Evolutionary conservation across 2,329 filamentous ascomycete genomes (phyloP).

Genomic region (Diaporthe citriasiana): DNA sequence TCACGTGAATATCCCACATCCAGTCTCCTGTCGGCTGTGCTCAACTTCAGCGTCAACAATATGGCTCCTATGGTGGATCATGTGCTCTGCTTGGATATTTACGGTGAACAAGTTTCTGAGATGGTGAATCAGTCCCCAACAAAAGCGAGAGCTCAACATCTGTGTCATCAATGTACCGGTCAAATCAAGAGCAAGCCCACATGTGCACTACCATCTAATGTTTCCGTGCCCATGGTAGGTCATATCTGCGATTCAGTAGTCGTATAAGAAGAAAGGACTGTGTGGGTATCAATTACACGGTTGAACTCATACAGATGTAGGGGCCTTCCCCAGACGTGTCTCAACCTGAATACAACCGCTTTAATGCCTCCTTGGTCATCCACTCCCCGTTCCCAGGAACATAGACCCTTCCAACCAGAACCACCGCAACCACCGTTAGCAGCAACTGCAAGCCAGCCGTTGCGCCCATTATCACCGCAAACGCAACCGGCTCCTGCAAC

Average conservation of each 20-base stretch:
- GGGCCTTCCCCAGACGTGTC: not conserved
- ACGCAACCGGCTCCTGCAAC: conserved; percentile 2
- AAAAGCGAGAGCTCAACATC: not conserved
- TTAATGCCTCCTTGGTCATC: not conserved
- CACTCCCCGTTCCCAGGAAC: conserved; percentile 1
- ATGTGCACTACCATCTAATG: not conserved
- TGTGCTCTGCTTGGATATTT: not conserved
- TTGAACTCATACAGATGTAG: not conserved
- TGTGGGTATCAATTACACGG: too few relatives aligned
- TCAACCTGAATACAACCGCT: not conserved
- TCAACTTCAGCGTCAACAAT: not conserved
- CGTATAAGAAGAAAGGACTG: not conserved
- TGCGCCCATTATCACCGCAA: not conserved
- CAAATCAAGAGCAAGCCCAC: not conserved
- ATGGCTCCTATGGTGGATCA: not conserved
- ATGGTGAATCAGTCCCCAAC: too few relatives aligned
- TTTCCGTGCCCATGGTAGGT: not conserved
- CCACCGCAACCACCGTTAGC: not conserved
- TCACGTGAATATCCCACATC: not conserved
- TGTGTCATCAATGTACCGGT: not conserved
- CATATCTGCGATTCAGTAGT: not conserved
- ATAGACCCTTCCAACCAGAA: not conserved
- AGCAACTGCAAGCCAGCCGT: conserved; percentile 8
- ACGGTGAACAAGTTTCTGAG: not conserved
- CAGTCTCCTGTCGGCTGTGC: not conserved